Percentiles rank a stretch among this genome's conserved stretches.
phyloP scores from a whole-genome alignment of 169 alveolate genomes.

The Theileria annulata region DNA sequence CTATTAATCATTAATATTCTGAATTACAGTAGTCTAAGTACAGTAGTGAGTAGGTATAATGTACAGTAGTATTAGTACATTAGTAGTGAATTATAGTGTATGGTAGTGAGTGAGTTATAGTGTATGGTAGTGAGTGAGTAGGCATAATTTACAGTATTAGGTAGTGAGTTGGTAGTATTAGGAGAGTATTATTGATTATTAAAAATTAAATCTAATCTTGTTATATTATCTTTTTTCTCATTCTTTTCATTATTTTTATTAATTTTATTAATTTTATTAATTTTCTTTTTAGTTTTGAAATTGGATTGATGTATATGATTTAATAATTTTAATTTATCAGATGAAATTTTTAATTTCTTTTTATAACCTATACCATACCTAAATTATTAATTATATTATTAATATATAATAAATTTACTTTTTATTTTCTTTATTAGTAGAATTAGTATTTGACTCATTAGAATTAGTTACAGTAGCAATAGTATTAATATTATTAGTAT shows the following conservation, averaged over 20 bases:
- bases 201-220: slow-evolving; percentile 27
- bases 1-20: slow-evolving; percentile 1
- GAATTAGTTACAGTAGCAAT: too few relatives aligned
- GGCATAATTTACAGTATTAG: too few relatives aligned
- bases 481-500: too few relatives aligned
- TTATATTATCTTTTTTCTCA: slow-evolving; percentile 15
- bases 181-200: not conserved
- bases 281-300: not conserved
- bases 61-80: not conserved
- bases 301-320: not conserved
- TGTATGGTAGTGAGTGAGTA: too few relatives aligned
- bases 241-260: not conserved
- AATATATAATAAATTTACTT: too few relatives aligned
- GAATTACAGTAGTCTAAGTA: too few relatives aligned
- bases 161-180: not conserved
- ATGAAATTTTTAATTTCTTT: not conserved
- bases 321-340: not conserved
- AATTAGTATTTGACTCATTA: too few relatives aligned
- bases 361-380: slow-evolving; percentile 8
- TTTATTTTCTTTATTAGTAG: too few relatives aligned
- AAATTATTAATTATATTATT: not conserved
- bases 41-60: too few relatives aligned
- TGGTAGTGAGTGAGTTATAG: too few relatives aligned
- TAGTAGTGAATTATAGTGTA: too few relatives aligned
- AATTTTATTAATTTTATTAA: not conserved